phyloP scores from a whole-genome alignment of 805 yeast species.

The Saccharomyces eubayanus region DNA sequence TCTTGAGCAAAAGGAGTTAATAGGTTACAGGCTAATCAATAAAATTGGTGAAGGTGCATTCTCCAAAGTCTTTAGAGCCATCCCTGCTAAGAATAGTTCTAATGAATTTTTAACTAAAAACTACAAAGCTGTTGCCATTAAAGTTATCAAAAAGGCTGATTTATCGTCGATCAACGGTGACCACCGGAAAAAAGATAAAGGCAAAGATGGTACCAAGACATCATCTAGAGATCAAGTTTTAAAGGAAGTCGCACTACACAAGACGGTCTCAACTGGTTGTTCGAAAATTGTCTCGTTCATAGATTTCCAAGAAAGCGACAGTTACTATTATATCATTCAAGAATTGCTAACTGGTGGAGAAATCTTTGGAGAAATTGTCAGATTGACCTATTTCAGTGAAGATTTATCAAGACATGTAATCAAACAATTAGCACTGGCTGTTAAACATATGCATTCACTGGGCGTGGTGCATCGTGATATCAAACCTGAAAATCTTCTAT shows the following conservation, averaged over 20 bases:
- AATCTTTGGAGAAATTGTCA: conserved; percentile 58
- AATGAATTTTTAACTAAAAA: conserved; percentile 7
- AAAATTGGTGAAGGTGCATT: conserved; percentile 80
- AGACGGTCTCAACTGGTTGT: conserved; percentile 43
- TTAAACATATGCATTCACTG: conserved; percentile 60
- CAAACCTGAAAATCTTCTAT: conserved; percentile 71
- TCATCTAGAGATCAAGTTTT: conserved; percentile 48
- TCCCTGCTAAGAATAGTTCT: conserved; percentile 16
- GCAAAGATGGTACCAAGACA: conserved; percentile 13
- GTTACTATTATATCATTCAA: conserved; percentile 59
- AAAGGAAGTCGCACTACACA: conserved; percentile 70
- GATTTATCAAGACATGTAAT: conserved; percentile 57
- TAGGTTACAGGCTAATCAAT: conserved; percentile 34
- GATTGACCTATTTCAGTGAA: conserved; percentile 57
- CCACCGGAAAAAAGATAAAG: conserved; percentile 7
- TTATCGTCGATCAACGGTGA: conserved; percentile 42
- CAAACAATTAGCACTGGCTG: conserved; percentile 53
- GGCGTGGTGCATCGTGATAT: conserved; percentile 81
- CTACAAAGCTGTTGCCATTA: conserved; percentile 38
- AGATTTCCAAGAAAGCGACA: conserved; percentile 55
- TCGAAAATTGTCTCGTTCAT: conserved; percentile 55
- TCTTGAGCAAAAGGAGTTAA: conserved; percentile 31
- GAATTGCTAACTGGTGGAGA: conserved; percentile 77
- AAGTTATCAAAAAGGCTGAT: conserved; percentile 59
- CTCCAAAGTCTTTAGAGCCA: conserved; percentile 62